Conservation (phyloP, 2,329 filamentous ascomycete genomes). For the Aspergillus novofumigatus region DNA sequence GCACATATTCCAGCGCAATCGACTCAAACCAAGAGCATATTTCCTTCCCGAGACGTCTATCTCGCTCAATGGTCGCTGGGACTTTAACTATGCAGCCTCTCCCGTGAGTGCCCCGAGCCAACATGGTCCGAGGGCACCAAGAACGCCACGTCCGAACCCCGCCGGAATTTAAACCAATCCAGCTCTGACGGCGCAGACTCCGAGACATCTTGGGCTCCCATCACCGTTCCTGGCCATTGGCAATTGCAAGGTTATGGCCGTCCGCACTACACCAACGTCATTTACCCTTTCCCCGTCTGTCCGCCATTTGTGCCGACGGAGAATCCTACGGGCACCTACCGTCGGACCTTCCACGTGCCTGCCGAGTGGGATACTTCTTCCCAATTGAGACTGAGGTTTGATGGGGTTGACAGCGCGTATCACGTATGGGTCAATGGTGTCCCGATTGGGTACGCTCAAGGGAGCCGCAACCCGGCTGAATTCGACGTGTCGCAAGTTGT, state of each 20-base stretch:
- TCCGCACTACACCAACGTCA: constrained; percentile 66
- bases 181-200: neutral
- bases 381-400: constrained; percentile 63
- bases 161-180: neutral
- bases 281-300: constrained; percentile 62
- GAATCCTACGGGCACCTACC: constrained; percentile 63
- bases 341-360: constrained; percentile 53
- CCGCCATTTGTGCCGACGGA: constrained; percentile 60
- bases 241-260: constrained; percentile 64
- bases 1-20: constrained; percentile 49
- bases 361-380: constrained; percentile 41
- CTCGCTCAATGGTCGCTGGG: constrained; percentile 54
- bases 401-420: constrained; percentile 68
- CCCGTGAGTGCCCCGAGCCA: constrained; percentile 41
- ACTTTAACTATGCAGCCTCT: constrained; percentile 43
- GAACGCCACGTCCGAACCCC: neutral
- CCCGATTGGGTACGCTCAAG: constrained; percentile 64
- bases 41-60: constrained; percentile 46
- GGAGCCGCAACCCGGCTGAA: constrained; percentile 64
- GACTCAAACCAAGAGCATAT: constrained; percentile 51
- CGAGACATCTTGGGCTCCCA: constrained; percentile 16
- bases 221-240: constrained; percentile 65
- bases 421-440: constrained; percentile 65
- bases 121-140: constrained; percentile 49
- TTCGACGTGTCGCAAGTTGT: constrained; percentile 61